Percentiles rank a stretch among this genome's conserved stretches.
Evolutionary conservation across 139 green algal genomes (phyloP).

Genomic region (Yamagishiella unicocca): DNA sequence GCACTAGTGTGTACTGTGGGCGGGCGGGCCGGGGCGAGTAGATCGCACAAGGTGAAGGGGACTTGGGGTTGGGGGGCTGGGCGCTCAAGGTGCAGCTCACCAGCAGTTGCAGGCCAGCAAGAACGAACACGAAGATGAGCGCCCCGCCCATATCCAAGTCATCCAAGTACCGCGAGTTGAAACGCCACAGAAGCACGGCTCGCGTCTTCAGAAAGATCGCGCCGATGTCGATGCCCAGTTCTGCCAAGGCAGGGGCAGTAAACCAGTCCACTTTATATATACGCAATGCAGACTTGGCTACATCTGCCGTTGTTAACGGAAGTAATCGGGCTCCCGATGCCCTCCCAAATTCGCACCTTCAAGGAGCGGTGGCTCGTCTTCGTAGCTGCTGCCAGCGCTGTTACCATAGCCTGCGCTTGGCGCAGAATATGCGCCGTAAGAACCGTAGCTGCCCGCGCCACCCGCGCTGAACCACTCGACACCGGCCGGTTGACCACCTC

Average conservation of each 20-base stretch:
- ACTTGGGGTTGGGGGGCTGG: background rate
- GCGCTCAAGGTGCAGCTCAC: constrained; percentile 60
- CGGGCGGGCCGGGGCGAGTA: background rate
- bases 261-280: too few relatives aligned
- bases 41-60: background rate
- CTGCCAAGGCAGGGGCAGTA: constrained; percentile 62
- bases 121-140: constrained; percentile 83
- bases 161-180: constrained; percentile 73
- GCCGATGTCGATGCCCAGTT: constrained; percentile 94
- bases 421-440: constrained; percentile 28
- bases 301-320: background rate
- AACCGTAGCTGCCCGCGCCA: constrained; percentile 25
- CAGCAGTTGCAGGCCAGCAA: constrained; percentile 89
- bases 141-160: constrained; percentile 93
- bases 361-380: constrained; percentile 89
- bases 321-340: background rate
- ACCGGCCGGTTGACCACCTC: background rate
- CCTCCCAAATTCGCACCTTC: constrained; percentile 72
- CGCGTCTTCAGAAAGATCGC: constrained; percentile 83
- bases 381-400: constrained; percentile 63
- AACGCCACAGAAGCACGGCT: constrained; percentile 77
- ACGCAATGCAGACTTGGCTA: background rate
- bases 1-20: background rate
- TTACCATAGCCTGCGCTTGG: constrained; percentile 14
- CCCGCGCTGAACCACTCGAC: constrained; percentile 64